Percentiles rank a stretch among this genome's conserved stretches.
phyloP scores from a whole-genome alignment of 257 asterid species.

The Nemophila menziesii region DNA sequence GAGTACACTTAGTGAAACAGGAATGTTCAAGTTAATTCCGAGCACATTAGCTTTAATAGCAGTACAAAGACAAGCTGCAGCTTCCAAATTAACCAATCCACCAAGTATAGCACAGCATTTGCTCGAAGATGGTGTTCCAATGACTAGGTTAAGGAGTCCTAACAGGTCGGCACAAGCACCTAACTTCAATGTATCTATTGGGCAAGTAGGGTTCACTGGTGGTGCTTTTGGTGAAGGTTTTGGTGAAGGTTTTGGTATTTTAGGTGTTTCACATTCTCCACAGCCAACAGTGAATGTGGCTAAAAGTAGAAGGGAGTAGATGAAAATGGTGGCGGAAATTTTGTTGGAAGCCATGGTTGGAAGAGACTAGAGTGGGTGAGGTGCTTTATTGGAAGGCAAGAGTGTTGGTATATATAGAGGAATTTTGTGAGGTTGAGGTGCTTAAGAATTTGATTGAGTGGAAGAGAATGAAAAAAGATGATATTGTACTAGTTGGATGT shows the following conservation, averaged over 20 bases:
- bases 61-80: constrained; percentile 80
- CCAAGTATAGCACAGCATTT: constrained; percentile 55
- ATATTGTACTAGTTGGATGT: constrained; percentile 16
- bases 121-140: constrained; percentile 45
- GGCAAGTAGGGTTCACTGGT: constrained; percentile 58
- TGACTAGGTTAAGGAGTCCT: constrained; percentile 35
- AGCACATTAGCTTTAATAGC: constrained; percentile 66
- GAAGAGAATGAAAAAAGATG: constrained; percentile 16
- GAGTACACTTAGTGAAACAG: constrained; percentile 56
- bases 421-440: constrained; percentile 40
- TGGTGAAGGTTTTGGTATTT: constrained; percentile 17
- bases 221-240: constrained; percentile 25
- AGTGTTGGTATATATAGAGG: constrained; percentile 25
- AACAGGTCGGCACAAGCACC: constrained; percentile 57
- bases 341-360: constrained; percentile 34
- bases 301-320: constrained; percentile 31
- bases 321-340: constrained; percentile 14
- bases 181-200: constrained; percentile 65
- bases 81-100: constrained; percentile 71
- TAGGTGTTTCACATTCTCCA: constrained; percentile 29
- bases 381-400: constrained; percentile 16
- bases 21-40: constrained; percentile 69
- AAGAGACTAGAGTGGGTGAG: constrained; percentile 3
- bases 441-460: constrained; percentile 28
- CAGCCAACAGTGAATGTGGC: constrained; percentile 34